phyloP scores from a whole-genome alignment of 2,329 filamentous ascomycete species.

The Ceratocystis ficicola region DNA sequence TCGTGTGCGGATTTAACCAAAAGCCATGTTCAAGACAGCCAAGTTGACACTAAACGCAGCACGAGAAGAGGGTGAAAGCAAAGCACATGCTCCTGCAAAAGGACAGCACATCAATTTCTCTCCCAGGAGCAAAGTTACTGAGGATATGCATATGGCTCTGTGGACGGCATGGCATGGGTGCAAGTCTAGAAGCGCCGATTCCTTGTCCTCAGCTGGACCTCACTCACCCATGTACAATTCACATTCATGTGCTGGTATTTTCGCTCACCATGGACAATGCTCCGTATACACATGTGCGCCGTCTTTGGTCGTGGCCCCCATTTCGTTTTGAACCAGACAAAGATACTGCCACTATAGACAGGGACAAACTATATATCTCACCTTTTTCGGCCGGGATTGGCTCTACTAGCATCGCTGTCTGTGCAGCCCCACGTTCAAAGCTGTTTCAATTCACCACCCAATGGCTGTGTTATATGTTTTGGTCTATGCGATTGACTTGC shows the following conservation, averaged over 20 bases:
- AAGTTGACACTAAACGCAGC: neutral
- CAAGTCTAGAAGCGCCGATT: neutral
- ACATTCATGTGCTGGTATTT: conserved; percentile 3
- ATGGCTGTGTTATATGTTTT: conserved; percentile 10
- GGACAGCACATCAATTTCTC: conserved; percentile 5
- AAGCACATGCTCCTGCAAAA: neutral
- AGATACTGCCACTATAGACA: conserved; percentile 7
- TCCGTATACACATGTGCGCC: conserved; percentile 8
- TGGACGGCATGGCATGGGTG: neutral
- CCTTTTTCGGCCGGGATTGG: conserved; percentile 10
- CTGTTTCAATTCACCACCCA: conserved; percentile 10
- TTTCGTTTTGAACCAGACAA: neutral
- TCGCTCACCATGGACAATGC: conserved; percentile 6
- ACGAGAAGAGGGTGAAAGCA: neutral
- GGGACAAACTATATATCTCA: neutral
- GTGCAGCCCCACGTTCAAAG: conserved; percentile 8
- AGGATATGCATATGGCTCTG: neutral
- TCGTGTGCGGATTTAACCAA: neutral
- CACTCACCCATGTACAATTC: neutral
- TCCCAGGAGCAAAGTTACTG: neutral
- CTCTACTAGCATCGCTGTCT: conserved; percentile 6
- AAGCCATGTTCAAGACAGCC: neutral
- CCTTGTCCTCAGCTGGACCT: neutral
- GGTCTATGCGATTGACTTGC: conserved; percentile 9
- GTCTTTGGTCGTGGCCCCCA: neutral